Evolutionary conservation across 2,329 filamentous ascomycete species (phyloP), one percentile per base, ranked within the genome.

Genomic region (Lachnellula cervina): DNA sequence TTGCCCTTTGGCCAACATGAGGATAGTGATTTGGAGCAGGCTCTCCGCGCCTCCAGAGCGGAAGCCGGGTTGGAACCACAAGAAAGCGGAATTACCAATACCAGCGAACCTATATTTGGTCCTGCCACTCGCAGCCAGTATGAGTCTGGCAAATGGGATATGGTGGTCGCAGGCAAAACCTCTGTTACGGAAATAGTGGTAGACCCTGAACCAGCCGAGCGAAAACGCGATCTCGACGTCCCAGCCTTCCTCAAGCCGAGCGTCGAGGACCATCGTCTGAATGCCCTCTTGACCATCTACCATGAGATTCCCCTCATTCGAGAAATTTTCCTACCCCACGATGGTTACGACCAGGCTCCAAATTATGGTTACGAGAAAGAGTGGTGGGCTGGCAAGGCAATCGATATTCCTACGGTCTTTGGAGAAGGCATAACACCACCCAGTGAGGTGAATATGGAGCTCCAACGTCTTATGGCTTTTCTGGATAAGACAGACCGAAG

Each of bases 381-480:
- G 57, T 87, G 83, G 83, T 87, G 83, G 83, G 78, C 76, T 59
- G 83, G 83, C 3, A 73, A 77, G 47, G 66, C 73, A 8, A 84
- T 85, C 38, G 60, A 63, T 6, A 28, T 55, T 9, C 54, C 61
- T 19, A 45, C 46, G 13, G 45, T 54, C 17, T 38, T 52, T 28
- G 51, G 53, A 34, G 56, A 63, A 4, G 60, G 57, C 13, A 47
- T 52, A 48, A 43, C 54, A 37, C 42, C 57, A 43, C 56, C 60
- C 21, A 44, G 68, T 35, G 52, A 62, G 34, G 69, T 68, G 48
- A 68, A 75, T 13, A 68, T 74, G 17, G 83, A 86, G 66, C 61
- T 85, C 2, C 83, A 86, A 61, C 80, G 83, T 14, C 68, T 87
- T 5, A 77, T 87, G 72, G 83, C 82, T 9, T 86, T 87, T 58